These are phyloP conservation scores for Pseudozyma hubeiensis DNA, from an alignment of 1,284 basidiomycete species.

Conservation along the genomic window DNA sequence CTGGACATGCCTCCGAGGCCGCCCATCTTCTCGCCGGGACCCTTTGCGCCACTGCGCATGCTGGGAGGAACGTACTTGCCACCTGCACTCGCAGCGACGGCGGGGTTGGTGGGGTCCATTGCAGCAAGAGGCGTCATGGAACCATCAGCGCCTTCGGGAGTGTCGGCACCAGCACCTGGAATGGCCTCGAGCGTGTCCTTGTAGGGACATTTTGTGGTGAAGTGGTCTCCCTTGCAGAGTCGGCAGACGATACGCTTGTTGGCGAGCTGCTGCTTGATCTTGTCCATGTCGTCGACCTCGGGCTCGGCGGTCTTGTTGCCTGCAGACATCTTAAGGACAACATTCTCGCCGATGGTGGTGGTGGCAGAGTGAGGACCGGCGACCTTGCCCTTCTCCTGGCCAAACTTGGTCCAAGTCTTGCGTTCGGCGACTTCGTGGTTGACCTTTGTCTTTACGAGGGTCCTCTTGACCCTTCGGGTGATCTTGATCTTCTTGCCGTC, in stretches of 20 bases:
- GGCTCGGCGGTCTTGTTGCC: constrained; percentile 75
- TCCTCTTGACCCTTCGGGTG: constrained; percentile 86
- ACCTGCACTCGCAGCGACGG: constrained; percentile 60
- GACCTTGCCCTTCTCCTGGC: constrained; percentile 86
- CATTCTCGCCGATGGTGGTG: constrained; percentile 93
- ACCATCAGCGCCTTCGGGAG: constrained; percentile 72
- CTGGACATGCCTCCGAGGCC: constrained; percentile 67
- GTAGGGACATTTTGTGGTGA: constrained; percentile 98
- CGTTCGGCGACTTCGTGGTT: constrained; percentile 93
- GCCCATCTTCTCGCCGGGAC: constrained; percentile 83
- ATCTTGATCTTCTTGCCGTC: constrained; percentile 94
- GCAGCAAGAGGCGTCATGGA: constrained; percentile 70
- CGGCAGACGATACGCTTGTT: constrained; percentile 90
- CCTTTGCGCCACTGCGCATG: constrained; percentile 78
- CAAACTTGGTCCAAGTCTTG: constrained; percentile 94
- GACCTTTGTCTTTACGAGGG: constrained; percentile 89
- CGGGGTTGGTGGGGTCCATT: constrained; percentile 64
- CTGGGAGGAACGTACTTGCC: constrained; percentile 95
- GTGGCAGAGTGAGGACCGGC: constrained; percentile 85
- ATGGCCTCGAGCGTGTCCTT: constrained; percentile 83
- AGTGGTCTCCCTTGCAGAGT: constrained; percentile 95
- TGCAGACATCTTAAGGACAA: constrained; percentile 83
- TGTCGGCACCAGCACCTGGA: constrained; percentile 73
- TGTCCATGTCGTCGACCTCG: constrained; percentile 79
- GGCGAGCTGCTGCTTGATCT: constrained; percentile 78